Conservation (phyloP, 805 yeast genomes). For the Kregervanrija pseudodelftensis region DNA sequence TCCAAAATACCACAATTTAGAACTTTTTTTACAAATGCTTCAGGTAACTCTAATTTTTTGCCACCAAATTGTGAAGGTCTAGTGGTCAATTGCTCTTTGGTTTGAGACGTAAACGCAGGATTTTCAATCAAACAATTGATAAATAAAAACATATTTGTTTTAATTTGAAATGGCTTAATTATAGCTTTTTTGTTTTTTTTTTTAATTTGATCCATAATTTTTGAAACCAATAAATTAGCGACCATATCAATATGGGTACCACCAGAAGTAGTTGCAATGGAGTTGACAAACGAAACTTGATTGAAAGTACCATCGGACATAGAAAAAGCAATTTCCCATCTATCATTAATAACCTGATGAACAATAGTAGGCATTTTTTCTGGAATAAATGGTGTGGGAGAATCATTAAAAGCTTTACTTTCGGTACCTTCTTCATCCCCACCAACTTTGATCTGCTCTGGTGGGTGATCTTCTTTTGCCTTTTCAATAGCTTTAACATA, state of each 20-base stretch:
- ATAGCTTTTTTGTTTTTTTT: conserved; percentile 58
- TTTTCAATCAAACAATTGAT: conserved; percentile 90
- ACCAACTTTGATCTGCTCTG: conserved; percentile 7
- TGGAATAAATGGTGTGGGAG: conserved; percentile 7
- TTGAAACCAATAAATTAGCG: conserved; percentile 75
- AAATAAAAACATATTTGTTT: conserved; percentile 83
- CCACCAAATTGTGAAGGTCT: conserved; percentile 87
- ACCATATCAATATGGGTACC: conserved; percentile 91
- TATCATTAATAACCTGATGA: conserved; percentile 70
- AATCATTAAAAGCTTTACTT: conserved; percentile 9
- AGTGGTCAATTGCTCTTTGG: conserved; percentile 92
- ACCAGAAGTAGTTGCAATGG: conserved; percentile 95
- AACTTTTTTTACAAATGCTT: conserved; percentile 64
- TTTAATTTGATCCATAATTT: conserved; percentile 65
- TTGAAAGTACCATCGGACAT: conserved; percentile 85
- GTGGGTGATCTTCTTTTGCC: conserved; percentile 30
- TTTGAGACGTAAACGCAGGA: conserved; percentile 96
- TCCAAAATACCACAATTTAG: conserved; percentile 68
- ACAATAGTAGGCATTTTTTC: conserved; percentile 53
- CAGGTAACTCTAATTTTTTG: conserved; percentile 63
- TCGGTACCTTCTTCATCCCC: background rate
- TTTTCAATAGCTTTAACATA: conserved; percentile 71
- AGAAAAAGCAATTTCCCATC: conserved; percentile 97
- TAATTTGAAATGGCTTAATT: conserved; percentile 82
- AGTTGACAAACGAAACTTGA: conserved; percentile 94